Conservation (phyloP, 768 basidiomycete species). For the Suillus americanus region DNA sequence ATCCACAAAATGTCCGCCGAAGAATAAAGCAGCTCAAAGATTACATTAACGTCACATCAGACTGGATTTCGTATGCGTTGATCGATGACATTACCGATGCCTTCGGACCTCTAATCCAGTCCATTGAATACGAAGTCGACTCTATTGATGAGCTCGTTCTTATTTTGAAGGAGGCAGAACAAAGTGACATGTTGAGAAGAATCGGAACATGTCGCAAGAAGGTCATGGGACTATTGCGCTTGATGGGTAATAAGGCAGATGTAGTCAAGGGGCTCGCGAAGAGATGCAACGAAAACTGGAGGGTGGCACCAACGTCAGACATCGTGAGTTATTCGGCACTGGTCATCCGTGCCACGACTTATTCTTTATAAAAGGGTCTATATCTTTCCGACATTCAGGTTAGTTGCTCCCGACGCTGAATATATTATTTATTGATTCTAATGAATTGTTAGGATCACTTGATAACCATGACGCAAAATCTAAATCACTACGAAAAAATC, state of each 20-base stretch:
- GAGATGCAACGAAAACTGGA: slow-evolving; percentile 98
- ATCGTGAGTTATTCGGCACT: slow-evolving; percentile 56
- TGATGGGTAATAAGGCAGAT: slow-evolving; percentile 99
- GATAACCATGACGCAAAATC: slow-evolving; percentile 99
- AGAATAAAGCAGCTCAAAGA: slow-evolving; percentile 99
- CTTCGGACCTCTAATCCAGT: slow-evolving; percentile 97
- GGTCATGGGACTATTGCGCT: slow-evolving; percentile 93
- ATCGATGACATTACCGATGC: slow-evolving; percentile 99
- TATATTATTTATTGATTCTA: neutral
- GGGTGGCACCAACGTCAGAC: slow-evolving; percentile 95
- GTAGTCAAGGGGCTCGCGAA: slow-evolving; percentile 99
- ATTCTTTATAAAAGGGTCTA: slow-evolving; percentile 59
- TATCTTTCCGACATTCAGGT: slow-evolving; percentile 95
- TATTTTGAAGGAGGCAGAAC: slow-evolving; percentile 72
- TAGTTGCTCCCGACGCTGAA: slow-evolving; percentile 6
- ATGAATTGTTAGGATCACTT: slow-evolving; percentile 72
- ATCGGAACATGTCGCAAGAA: slow-evolving; percentile 99
- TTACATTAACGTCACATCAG: slow-evolving; percentile 97
- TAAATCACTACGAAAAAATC: slow-evolving; percentile 99
- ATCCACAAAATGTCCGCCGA: slow-evolving; percentile 96
- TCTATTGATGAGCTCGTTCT: slow-evolving; percentile 97
- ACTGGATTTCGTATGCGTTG: slow-evolving; percentile 99
- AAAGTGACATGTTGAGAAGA: slow-evolving; percentile 95
- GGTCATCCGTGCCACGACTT: slow-evolving; percentile 1
- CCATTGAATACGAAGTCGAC: slow-evolving; percentile 99